Evolutionary conservation across 495 filamentous ascomycete genomes (phyloP), one percentile per base, ranked within the genome.

Genomic region (Podospora didyma): DNA sequence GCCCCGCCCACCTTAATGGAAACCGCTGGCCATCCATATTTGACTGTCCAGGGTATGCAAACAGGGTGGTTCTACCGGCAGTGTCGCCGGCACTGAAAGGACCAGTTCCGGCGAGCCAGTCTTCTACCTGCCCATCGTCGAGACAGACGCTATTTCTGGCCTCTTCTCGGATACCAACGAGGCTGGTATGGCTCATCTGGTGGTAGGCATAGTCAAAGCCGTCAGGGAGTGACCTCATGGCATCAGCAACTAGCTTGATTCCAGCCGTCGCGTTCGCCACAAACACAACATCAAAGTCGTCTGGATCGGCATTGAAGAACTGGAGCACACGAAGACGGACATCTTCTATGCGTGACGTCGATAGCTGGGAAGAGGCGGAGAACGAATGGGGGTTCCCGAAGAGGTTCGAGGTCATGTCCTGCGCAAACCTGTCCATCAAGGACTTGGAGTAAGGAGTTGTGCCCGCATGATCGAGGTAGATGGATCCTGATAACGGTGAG

Each of bases 381-480:
- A 83, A 85, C 1, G 92, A 96, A 67, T 97, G 93, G 1, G 93
- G 92, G 61, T 97, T 97, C 11, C 93, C 93, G 65, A 89, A 90
- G 2, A 97, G 75, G 71, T 86, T 89, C 2, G 83, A 76, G 11
- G 83, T 87, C 76, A 96, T 86, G 54, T 94, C 87, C 2, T 70
- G 65, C 10, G 86, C 83, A 70, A 92, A 96, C 10, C 76, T 76
- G 52, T 94, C 86, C 57, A 97, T 86, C 28, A 91, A 75, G 26
- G 90, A 93, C 64, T 87, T 92, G 22, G 89, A 73, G 68, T 90
- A 93, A 2, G 85, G 74, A 0, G 93, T 94, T 12, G 90, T 90
- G 20, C 90, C 92, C 2, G 92, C 93, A 85, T 97, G 92, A 62
- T 97, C 93, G 23, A 97, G 86, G 66, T 97, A 97, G 50, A 87